phyloP scores from a whole-genome alignment of 345 rosid species.

The Tarenaya hassleriana region DNA sequence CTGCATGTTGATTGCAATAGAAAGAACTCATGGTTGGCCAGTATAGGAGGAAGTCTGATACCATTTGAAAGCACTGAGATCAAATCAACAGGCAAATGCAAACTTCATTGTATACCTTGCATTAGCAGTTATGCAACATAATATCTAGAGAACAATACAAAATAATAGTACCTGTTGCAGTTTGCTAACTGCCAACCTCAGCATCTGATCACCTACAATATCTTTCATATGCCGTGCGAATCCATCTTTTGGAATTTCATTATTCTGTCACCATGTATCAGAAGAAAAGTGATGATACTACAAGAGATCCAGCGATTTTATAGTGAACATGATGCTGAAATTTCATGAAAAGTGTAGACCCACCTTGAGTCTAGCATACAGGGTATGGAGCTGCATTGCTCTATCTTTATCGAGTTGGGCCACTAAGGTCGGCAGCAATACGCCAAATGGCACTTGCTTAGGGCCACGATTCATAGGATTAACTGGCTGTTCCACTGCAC shows the following conservation, averaged over 20 bases:
- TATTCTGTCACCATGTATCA: slow-evolving; percentile 47
- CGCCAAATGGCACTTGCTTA: slow-evolving; percentile 75
- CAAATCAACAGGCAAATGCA: too few relatives aligned
- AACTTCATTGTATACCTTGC: too few relatives aligned
- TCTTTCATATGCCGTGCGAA: slow-evolving; percentile 81
- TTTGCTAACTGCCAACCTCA: slow-evolving; percentile 65
- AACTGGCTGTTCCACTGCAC: slow-evolving; percentile 44
- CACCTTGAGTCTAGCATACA: slow-evolving; percentile 71
- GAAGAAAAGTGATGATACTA: slow-evolving; percentile 21
- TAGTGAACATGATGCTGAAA: slow-evolving; percentile 19
- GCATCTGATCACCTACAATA: slow-evolving; percentile 90
- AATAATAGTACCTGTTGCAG: slow-evolving; percentile 75
- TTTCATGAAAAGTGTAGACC: slow-evolving; percentile 20
- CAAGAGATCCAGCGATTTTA: neutral
- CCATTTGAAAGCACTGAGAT: slow-evolving; percentile 5
- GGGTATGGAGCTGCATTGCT: slow-evolving; percentile 79
- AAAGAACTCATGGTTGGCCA: slow-evolving; percentile 6
- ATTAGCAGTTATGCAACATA: slow-evolving; percentile 13
- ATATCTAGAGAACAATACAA: neutral
- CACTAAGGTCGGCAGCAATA: slow-evolving; percentile 69
- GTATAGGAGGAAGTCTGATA: slow-evolving; percentile 3
- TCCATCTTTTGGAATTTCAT: slow-evolving; percentile 76
- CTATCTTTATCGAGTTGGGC: slow-evolving; percentile 89
- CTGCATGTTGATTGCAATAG: too few relatives aligned
- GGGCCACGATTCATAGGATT: slow-evolving; percentile 41